Conservation (phyloP, 2,329 filamentous ascomycete genomes). For the Ophiocordyceps camponoti-floridani region DNA sequence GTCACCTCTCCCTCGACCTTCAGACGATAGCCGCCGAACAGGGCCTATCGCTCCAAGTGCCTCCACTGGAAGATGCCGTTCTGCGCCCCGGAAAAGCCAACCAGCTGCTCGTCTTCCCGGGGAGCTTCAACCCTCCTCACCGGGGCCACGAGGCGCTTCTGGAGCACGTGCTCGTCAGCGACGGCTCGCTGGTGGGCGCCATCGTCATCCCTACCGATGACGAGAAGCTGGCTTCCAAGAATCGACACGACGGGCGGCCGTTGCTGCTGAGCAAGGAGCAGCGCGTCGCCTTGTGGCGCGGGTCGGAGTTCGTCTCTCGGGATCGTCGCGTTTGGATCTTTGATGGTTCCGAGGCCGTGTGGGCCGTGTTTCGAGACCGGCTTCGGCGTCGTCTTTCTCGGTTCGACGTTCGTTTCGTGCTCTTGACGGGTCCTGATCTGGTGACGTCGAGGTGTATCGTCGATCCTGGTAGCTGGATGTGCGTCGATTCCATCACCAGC, state of each 20-base stretch:
- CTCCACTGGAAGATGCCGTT: not conserved
- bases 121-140: conserved; percentile 20
- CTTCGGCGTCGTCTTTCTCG: conserved; percentile 2
- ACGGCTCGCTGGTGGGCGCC: conserved; percentile 11
- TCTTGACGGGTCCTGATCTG: conserved; percentile 9
- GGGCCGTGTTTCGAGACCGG: conserved; percentile 3
- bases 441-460: conserved; percentile 3
- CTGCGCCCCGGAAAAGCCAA: conserved; percentile 3
- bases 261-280: conserved; percentile 7
- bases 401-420: conserved; percentile 6
- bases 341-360: conserved; percentile 4
- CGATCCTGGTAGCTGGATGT: conserved; percentile 7
- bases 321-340: conserved; percentile 10
- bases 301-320: not conserved
- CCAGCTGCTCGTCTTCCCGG: conserved; percentile 16
- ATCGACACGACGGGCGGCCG: conserved; percentile 1
- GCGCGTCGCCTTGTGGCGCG: conserved; percentile 10
- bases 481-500: conserved; percentile 7
- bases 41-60: not conserved
- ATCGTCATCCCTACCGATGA: conserved; percentile 13
- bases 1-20: not conserved
- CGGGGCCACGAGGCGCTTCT: conserved; percentile 15
- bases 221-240: conserved; percentile 7
- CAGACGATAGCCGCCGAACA: not conserved
- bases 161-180: conserved; percentile 9